These are phyloP conservation scores for Schizonepeta tenuifolia DNA, from an alignment of 257 asterid species.

Conservation along the genomic window DNA sequence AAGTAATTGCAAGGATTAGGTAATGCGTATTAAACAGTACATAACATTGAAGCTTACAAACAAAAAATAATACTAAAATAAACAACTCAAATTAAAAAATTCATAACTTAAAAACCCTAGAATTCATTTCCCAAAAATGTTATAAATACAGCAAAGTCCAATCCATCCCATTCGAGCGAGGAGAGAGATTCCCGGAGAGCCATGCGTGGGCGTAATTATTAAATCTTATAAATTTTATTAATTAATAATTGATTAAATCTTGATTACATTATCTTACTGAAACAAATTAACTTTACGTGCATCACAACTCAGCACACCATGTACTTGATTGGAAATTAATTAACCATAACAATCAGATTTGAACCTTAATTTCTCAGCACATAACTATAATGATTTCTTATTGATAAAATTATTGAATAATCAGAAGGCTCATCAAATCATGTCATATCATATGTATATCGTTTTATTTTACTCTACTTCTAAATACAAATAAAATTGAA, in stretches of 20 bases:
- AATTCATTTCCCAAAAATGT: conserved; percentile 47
- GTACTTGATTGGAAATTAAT: conserved; percentile 38
- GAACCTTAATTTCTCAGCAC: conserved; percentile 36
- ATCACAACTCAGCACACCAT: conserved; percentile 51
- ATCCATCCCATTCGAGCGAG: conserved; percentile 47
- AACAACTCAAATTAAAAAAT: not conserved
- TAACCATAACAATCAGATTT: conserved; percentile 20
- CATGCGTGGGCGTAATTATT: conserved; percentile 69
- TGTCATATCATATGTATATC: not conserved
- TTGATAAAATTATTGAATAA: conserved; percentile 1
- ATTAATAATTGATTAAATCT: conserved; percentile 25
- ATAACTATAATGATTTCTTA: conserved; percentile 13
- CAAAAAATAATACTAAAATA: conserved; percentile 4
- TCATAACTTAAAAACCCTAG: conserved; percentile 26
- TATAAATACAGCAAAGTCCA: conserved; percentile 41
- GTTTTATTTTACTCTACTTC: not conserved
- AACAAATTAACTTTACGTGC: conserved; percentile 55
- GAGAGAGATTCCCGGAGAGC: conserved; percentile 85
- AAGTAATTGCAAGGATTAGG: conserved; percentile 13
- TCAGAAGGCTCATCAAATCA: not conserved
- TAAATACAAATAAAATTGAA: no score
- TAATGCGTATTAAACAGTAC: conserved; percentile 21
- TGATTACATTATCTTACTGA: conserved; percentile 36
- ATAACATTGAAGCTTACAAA: conserved; percentile 29
- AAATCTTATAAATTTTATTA: conserved; percentile 26